Evolutionary conservation across 2,329 filamentous ascomycete species (phyloP).

Genomic region (Lasiodiplodia theobromae): DNA sequence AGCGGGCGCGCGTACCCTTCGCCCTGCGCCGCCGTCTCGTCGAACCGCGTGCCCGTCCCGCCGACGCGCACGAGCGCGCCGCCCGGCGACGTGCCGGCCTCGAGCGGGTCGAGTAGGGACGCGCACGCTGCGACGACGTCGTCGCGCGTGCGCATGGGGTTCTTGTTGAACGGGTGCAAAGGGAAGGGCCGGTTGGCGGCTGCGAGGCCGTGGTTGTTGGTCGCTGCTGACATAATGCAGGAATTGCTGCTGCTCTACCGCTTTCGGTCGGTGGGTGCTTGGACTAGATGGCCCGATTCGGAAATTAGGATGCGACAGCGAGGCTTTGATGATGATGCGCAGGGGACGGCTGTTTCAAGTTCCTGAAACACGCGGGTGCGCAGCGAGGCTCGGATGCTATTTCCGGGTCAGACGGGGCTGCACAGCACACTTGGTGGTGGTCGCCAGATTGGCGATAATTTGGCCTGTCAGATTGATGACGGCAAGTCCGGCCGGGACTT

Average conservation of each 20-base stretch:
- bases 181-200: constrained; percentile 52
- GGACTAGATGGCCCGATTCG: background rate
- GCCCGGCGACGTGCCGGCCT: constrained; percentile 73
- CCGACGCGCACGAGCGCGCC: constrained; percentile 73
- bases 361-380: background rate
- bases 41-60: constrained; percentile 76
- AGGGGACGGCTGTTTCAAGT: constrained; percentile 2
- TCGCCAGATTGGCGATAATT: background rate
- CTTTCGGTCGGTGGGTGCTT: background rate
- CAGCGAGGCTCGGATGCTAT: background rate
- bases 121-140: constrained; percentile 53
- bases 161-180: constrained; percentile 52
- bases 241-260: background rate
- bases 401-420: background rate
- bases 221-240: constrained; percentile 6
- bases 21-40: constrained; percentile 77
- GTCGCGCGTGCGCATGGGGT: constrained; percentile 49
- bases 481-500: background rate
- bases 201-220: constrained; percentile 31
- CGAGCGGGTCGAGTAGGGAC: constrained; percentile 71
- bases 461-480: background rate
- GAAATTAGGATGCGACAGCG: constrained; percentile 3
- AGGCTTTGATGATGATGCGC: background rate
- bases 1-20: constrained; percentile 78
- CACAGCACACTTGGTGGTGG: background rate